phyloP scores from a whole-genome alignment of 2,329 filamentous ascomycete species.

The Diaporthe ampelina region DNA sequence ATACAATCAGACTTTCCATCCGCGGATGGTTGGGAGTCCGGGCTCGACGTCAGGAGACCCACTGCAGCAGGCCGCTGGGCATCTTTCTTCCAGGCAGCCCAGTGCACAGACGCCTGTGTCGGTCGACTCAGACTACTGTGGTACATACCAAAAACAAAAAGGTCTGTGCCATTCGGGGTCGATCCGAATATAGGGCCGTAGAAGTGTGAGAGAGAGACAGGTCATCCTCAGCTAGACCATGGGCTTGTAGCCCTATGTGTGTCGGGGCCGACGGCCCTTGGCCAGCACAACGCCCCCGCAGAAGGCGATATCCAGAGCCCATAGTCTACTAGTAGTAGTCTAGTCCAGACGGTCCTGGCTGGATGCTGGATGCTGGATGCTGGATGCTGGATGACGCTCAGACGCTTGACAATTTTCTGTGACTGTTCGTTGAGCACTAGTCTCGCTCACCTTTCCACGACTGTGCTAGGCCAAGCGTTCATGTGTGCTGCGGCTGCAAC shows the following conservation, averaged over 20 bases:
- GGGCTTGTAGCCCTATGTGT: slow-evolving; percentile 10
- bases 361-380: background rate
- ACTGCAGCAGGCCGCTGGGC: background rate
- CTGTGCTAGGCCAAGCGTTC: slow-evolving; percentile 27
- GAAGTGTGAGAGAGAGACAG: background rate
- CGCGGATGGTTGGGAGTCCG: background rate
- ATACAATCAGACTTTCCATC: no score
- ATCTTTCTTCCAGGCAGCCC: background rate
- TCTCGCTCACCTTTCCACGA: slow-evolving; percentile 25
- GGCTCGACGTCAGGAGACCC: background rate
- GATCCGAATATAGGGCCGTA: slow-evolving; percentile 18
- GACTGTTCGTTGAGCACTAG: slow-evolving; percentile 21
- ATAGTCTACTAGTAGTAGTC: no score
- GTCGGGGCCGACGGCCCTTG: slow-evolving; percentile 6
- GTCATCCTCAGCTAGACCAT: no score
- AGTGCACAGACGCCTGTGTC: background rate
- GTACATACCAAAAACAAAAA: background rate
- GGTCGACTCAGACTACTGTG: background rate
- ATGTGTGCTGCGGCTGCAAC: slow-evolving; percentile 21
- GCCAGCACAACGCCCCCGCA: background rate
- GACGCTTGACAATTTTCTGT: background rate
- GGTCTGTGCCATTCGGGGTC: slow-evolving; percentile 13
- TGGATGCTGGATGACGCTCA: slow-evolving; percentile 7
- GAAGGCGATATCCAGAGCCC: no score
- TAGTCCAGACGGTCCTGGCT: no score